Conservation (phyloP, 2,329 filamentous ascomycete genomes). For the Stemphylium vesicarium region DNA sequence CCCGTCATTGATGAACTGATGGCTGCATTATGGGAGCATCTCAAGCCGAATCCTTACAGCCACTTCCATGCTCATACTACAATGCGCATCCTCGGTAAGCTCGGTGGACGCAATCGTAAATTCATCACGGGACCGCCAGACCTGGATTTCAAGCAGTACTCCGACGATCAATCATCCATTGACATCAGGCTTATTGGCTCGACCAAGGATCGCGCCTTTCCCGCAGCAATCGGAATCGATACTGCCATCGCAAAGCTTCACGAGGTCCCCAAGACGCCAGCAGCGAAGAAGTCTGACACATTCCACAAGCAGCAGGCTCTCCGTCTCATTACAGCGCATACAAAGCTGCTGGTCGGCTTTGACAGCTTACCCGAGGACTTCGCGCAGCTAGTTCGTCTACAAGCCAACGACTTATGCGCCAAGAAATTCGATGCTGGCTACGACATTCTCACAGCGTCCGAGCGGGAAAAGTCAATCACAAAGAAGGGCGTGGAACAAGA, state of each 20-base stretch:
- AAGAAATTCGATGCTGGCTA: conserved; percentile 75
- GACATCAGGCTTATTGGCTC: conserved; percentile 90
- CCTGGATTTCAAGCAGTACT: conserved; percentile 82
- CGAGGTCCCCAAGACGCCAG: conserved; percentile 71
- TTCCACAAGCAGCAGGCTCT: conserved; percentile 96
- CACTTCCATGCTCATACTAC: conserved; percentile 98
- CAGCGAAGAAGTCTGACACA: conserved; percentile 71
- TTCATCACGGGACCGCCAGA: conserved; percentile 89
- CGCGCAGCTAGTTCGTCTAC: conserved; percentile 79
- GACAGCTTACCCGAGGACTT: conserved; percentile 91
- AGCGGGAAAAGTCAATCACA: conserved; percentile 79
- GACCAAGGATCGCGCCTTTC: conserved; percentile 86
- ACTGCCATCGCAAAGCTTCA: conserved; percentile 86
- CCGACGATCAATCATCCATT: conserved; percentile 86
- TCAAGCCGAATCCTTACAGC: conserved; percentile 91
- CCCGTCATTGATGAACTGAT: conserved; percentile 98
- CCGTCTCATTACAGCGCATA: conserved; percentile 82
- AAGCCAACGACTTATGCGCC: conserved; percentile 82
- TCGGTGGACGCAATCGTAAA: conserved; percentile 92
- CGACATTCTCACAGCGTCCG: conserved; percentile 74
- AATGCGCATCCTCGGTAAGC: conserved; percentile 94
- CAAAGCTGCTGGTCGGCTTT: conserved; percentile 87
- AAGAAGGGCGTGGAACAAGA: conserved; percentile 88
- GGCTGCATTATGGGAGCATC: conserved; percentile 95
- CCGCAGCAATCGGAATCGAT: conserved; percentile 83